Evolutionary conservation across 2,329 filamentous ascomycete genomes (phyloP), one percentile per base, ranked within the genome.

Genomic region (Furcasterigmium sp.): DNA sequence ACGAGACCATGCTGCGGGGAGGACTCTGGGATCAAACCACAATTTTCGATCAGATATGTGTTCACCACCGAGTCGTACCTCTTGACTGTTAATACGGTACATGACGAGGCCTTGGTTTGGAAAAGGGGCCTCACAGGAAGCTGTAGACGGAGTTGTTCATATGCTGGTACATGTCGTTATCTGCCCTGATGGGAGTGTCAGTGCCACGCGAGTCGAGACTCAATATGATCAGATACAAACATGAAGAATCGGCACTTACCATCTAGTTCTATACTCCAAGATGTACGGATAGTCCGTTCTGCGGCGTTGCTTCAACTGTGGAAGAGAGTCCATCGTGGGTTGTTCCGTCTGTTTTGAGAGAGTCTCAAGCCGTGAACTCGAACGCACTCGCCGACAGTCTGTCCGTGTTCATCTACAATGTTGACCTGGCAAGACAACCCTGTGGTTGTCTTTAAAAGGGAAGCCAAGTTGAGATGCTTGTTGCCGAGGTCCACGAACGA

Each of bases 161-260:
- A 61, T 97, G 91, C 47, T 87, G 77, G 64, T 93, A 95, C 87
- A 94, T 93, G 68, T 95, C 90, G 60, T 95, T 95, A 65, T 95
- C 90, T 61, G 80, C 83, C 88, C 88, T 91, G 45, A 18, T 43
- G 46, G 43, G 47, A 17, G 30, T 11, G 23, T 26, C 23, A 26
- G 23, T 26, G 7, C n/a, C 7, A 19, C 32, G 32, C 7, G 14
- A 19, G n/a, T 7, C 32, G 6, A 7, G 32, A 35, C 18, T 35
- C 32, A 35, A 14, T n/a, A n/a, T n/a, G n/a, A n/a, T n/a, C n/a
- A n/a, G n/a, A n/a, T n/a, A n/a, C n/a, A n/a, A n/a, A n/a, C n/a
- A n/a, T n/a, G n/a, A n/a, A n/a, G n/a, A n/a, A n/a, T n/a, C n/a
- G n/a, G n/a, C n/a, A n/a, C 68, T 57, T 55, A 90, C 90, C 91